These are phyloP conservation scores for Ammopiptanthus mongolicus DNA, from an alignment of 306 rosid genomes.

Conservation along the genomic window DNA sequence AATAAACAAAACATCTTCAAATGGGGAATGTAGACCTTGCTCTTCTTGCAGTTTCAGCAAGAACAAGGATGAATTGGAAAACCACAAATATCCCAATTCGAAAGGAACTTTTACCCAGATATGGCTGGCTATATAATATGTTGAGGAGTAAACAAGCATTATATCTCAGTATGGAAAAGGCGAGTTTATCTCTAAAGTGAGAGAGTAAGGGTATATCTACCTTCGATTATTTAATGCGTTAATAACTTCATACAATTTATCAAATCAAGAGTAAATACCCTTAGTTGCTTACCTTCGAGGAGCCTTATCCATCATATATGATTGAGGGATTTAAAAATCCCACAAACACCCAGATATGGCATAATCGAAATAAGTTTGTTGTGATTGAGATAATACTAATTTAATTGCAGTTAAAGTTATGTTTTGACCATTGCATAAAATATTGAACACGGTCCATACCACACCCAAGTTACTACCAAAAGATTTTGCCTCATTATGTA, in stretches of 20 bases:
- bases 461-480: background rate
- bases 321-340: background rate
- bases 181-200: too few species aligned
- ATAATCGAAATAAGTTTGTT: background rate
- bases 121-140: background rate
- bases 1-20: background rate
- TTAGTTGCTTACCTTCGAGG: too few species aligned
- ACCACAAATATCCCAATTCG: background rate
- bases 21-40: background rate
- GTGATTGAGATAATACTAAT: background rate
- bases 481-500: background rate
- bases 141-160: background rate
- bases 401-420: background rate
- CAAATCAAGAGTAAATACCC: too few species aligned
- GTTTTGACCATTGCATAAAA: background rate
- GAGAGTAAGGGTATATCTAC: too few species aligned
- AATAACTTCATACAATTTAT: too few species aligned
- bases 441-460: conserved; percentile 2
- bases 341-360: background rate
- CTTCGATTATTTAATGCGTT: too few species aligned
- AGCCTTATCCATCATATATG: background rate
- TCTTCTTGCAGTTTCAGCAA: background rate
- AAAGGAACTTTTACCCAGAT: conserved; percentile 6
- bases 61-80: background rate
- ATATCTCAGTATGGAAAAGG: too few species aligned